Evolutionary conservation across 2,329 filamentous ascomycete genomes (phyloP).

Genomic region (Fusarium napiforme): DNA sequence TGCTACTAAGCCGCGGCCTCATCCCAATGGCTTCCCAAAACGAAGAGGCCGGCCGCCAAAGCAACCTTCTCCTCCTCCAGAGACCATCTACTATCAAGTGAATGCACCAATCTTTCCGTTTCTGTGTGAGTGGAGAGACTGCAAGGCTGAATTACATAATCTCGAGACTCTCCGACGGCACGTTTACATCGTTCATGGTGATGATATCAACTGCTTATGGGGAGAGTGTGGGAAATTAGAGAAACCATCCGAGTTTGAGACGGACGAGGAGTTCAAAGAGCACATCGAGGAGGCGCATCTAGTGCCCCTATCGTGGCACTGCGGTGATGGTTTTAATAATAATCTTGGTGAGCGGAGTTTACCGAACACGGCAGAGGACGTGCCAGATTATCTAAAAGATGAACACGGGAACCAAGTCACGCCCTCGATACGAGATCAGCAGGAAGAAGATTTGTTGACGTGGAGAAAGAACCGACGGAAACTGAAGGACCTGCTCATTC

Average conservation of each 20-base stretch:
- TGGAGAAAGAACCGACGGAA: conserved; percentile 57
- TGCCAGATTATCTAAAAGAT: conserved; percentile 65
- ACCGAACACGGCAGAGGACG: conserved; percentile 40
- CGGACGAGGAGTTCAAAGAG: conserved; percentile 52
- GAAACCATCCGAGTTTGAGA: conserved; percentile 50
- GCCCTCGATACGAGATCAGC: conserved; percentile 64
- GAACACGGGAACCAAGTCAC: conserved; percentile 66
- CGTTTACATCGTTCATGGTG: conserved; percentile 61
- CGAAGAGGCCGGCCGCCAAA: conserved; percentile 57
- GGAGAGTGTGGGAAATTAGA: conserved; percentile 43
- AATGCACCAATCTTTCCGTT: conserved; percentile 62
- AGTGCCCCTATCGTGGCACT: conserved; percentile 64
- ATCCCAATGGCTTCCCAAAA: conserved; percentile 46
- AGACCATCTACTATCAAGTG: conserved; percentile 55
- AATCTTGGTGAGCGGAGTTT: conserved; percentile 23
- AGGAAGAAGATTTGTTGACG: conserved; percentile 60
- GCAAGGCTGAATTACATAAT: conserved; percentile 71
- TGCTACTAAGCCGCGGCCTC: conserved; percentile 43
- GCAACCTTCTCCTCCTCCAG: conserved; percentile 51
- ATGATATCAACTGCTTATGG: conserved; percentile 47
- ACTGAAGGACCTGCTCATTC: conserved; percentile 56
- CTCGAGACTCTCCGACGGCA: conserved; percentile 68
- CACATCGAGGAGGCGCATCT: conserved; percentile 68
- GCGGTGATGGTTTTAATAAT: conserved; percentile 68
- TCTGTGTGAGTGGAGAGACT: conserved; percentile 69